phyloP scores from a whole-genome alignment of 495 filamentous ascomycete genomes.

The Immersiella caudata region DNA sequence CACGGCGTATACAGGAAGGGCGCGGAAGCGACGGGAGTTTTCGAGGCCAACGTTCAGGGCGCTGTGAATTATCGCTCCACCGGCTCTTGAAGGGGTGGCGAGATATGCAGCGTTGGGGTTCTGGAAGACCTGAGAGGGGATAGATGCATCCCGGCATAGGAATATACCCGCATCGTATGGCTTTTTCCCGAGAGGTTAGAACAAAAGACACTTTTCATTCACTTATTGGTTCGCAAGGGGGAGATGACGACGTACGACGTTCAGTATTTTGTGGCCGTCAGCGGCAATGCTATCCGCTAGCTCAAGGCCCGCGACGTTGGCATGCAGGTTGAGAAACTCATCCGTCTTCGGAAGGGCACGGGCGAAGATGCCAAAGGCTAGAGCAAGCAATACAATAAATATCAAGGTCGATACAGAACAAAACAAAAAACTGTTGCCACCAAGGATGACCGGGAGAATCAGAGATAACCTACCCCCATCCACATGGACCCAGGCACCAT shows the following conservation, averaged over 20 bases:
- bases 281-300: conserved; percentile 83
- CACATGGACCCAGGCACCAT: conserved; percentile 86
- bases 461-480: conserved; percentile 63
- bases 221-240: background rate
- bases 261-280: conserved; percentile 91
- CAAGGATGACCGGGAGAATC: background rate
- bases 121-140: conserved; percentile 67
- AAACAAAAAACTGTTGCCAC: background rate
- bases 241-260: conserved; percentile 60
- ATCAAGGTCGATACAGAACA: conserved; percentile 9
- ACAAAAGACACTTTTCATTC: background rate
- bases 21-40: conserved; percentile 89
- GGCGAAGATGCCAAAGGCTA: conserved; percentile 84
- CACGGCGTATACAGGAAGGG: conserved; percentile 82
- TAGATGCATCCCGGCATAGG: conserved; percentile 63
- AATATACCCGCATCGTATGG: conserved; percentile 95
- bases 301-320: conserved; percentile 68
- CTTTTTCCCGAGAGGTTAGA: conserved; percentile 33
- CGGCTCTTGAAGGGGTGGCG: conserved; percentile 38
- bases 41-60: conserved; percentile 88
- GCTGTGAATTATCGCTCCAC: conserved; percentile 61
- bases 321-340: conserved; percentile 61
- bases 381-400: background rate
- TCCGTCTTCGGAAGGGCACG: conserved; percentile 61
- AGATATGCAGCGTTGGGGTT: conserved; percentile 90